Evolutionary conservation across 768 basidiomycete genomes (phyloP).

Genomic region (Auriculariales sp.): DNA sequence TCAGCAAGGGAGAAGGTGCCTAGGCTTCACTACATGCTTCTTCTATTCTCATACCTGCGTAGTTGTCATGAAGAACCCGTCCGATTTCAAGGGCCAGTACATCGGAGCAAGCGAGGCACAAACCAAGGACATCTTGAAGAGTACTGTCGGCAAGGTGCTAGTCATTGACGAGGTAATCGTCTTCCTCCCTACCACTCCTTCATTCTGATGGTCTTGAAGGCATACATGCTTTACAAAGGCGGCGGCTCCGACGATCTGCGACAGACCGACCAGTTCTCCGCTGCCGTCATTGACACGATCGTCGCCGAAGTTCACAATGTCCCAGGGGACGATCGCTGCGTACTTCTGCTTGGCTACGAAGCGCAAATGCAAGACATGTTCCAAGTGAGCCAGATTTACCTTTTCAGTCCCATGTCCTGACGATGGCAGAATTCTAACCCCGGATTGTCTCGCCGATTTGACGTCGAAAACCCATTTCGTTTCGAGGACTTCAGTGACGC

Average conservation of each 20-base stretch:
- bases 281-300: conserved; percentile 58
- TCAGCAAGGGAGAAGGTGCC: conserved; percentile 67
- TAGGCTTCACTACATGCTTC: conserved; percentile 4
- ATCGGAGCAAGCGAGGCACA: conserved; percentile 45
- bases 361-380: conserved; percentile 63
- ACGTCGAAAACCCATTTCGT: conserved; percentile 52
- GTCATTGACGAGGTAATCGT: conserved; percentile 50
- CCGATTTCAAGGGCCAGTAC: conserved; percentile 50
- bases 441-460: conserved; percentile 49
- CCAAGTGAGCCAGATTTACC: conserved; percentile 26
- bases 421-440: conserved; percentile 50
- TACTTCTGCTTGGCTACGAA: conserved; percentile 51
- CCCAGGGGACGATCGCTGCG: conserved; percentile 56
- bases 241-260: conserved; percentile 15
- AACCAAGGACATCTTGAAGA: conserved; percentile 47
- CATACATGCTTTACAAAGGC: conserved; percentile 52
- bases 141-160: conserved; percentile 47
- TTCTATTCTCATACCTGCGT: background rate
- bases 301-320: conserved; percentile 60
- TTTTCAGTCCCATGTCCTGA: background rate
- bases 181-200: background rate
- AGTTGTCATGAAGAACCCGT: conserved; percentile 56
- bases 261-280: conserved; percentile 37
- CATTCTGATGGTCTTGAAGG: conserved; percentile 23
- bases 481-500: conserved; percentile 48